A percentile compares a stretch with the other conserved stretches of the same genome.
Evolutionary conservation across 2,329 filamentous ascomycete species (phyloP).

Genomic region (Hymenoscyphus linearis): DNA sequence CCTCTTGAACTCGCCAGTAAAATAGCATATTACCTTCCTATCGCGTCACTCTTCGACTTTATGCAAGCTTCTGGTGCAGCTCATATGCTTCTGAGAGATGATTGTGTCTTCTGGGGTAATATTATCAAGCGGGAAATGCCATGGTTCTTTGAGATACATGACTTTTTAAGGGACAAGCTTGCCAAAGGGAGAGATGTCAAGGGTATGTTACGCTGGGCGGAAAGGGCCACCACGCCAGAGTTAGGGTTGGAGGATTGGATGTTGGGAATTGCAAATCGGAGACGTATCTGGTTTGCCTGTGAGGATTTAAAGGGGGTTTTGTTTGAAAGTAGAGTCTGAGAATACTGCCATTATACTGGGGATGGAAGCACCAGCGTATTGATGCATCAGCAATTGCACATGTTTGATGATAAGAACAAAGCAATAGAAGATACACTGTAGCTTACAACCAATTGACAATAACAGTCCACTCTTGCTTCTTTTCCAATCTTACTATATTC

Average conservation of each 20-base stretch:
- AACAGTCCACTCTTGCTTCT: too few species aligned
- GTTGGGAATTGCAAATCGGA: background rate
- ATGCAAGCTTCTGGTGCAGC: background rate
- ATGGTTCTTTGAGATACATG: background rate
- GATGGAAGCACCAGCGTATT: too few species aligned
- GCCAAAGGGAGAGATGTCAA: background rate
- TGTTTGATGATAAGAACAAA: too few species aligned
- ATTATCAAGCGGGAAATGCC: background rate
- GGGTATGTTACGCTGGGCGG: background rate
- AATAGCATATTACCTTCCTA: too few species aligned
- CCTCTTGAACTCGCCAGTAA: too few species aligned
- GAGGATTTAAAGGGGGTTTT: background rate
- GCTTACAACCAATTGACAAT: too few species aligned
- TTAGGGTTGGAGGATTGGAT: background rate
- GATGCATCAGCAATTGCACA: too few species aligned
- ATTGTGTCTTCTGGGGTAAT: background rate
- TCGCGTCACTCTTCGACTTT: background rate
- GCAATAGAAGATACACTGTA: too few species aligned
- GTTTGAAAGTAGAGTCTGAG: too few species aligned
- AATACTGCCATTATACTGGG: too few species aligned
- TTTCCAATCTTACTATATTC: too few species aligned
- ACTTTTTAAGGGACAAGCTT: background rate
- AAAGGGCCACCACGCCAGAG: background rate
- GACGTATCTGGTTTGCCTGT: background rate
- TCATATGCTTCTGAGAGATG: background rate